phyloP scores from a whole-genome alignment of 768 basidiomycete genomes.

The Phaffia australis region DNA sequence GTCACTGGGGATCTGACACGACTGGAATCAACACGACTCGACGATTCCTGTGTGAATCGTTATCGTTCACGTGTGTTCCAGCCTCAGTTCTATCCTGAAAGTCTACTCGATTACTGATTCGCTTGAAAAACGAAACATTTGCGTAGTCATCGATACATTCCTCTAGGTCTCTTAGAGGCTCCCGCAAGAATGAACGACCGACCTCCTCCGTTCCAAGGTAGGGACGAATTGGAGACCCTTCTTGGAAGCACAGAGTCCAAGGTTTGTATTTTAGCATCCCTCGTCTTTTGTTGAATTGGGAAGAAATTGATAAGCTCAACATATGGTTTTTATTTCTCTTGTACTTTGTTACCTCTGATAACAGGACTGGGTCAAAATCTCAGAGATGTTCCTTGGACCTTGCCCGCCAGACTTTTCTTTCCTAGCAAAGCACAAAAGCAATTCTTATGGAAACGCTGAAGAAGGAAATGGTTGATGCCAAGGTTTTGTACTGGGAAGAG shows the following conservation, averaged over 20 bases:
- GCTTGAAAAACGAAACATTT: too few relatives aligned
- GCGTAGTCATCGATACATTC: slow-evolving; percentile 67
- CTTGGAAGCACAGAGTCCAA: slow-evolving; percentile 27
- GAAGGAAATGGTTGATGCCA: slow-evolving; percentile 35
- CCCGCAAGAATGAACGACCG: slow-evolving; percentile 82
- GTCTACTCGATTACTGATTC: too few relatives aligned
- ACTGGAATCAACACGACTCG: slow-evolving; percentile 78
- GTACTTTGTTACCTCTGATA: neutral
- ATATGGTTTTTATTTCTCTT: neutral
- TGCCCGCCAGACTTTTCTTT: slow-evolving; percentile 74
- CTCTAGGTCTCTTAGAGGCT: slow-evolving; percentile 77
- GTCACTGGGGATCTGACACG: slow-evolving; percentile 46
- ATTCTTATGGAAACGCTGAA: slow-evolving; percentile 41
- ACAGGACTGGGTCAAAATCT: slow-evolving; percentile 83
- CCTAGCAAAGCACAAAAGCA: slow-evolving; percentile 89
- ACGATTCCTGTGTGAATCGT: slow-evolving; percentile 84
- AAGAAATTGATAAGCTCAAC: neutral
- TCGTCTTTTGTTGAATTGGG: slow-evolving; percentile 1
- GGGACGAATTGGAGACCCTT: slow-evolving; percentile 60
- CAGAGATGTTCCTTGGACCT: slow-evolving; percentile 88
- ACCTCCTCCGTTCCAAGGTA: slow-evolving; percentile 72
- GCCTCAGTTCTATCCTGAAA: too few relatives aligned
- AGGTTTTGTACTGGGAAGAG: too few relatives aligned
- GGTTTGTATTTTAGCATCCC: neutral
- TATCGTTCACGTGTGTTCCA: slow-evolving; percentile 64